These are phyloP conservation scores for Solanum appendiculatum DNA, from an alignment of 257 asterid genomes.

Conservation along the genomic window DNA sequence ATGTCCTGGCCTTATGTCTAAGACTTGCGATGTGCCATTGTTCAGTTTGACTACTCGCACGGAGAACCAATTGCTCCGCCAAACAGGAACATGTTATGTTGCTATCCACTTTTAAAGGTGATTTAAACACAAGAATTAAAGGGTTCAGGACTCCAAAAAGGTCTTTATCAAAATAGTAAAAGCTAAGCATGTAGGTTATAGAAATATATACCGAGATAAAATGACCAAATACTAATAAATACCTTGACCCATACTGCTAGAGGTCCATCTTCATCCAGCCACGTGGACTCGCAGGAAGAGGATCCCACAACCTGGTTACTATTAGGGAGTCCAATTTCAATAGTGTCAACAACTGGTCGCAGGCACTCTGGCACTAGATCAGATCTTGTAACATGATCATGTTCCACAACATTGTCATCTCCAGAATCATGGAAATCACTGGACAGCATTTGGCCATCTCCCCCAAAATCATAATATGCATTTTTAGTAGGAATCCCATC, in stretches of 20 bases:
- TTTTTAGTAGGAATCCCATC: constrained; percentile 37
- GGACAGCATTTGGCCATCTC: constrained; percentile 41
- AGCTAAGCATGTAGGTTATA: not conserved
- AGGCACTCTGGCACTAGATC: constrained; percentile 18
- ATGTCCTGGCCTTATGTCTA: not conserved
- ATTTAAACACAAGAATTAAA: not conserved
- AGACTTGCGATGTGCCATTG: not conserved
- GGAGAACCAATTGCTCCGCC: not conserved
- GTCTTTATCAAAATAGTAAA: not conserved
- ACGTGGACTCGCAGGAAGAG: constrained; percentile 29
- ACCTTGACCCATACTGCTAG: constrained; percentile 99
- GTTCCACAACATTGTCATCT: constrained; percentile 43
- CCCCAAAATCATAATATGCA: constrained; percentile 38
- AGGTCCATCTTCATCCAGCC: constrained; percentile 60
- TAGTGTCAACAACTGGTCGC: constrained; percentile 19
- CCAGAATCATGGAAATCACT: constrained; percentile 53
- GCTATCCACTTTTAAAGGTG: not conserved
- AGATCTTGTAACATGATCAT: constrained; percentile 36
- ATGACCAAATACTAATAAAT: constrained; percentile 7
- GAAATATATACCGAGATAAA: not conserved
- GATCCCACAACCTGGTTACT: constrained; percentile 32
- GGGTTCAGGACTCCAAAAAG: not conserved
- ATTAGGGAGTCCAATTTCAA: constrained; percentile 28
- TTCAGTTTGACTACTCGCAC: not conserved
- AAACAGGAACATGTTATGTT: not conserved